A percentile compares a stretch with the other conserved stretches of the same genome.
These are phyloP conservation scores for Nicotiana sylvestris DNA, from an alignment of 257 asterid genomes.

Conservation along the genomic window DNA sequence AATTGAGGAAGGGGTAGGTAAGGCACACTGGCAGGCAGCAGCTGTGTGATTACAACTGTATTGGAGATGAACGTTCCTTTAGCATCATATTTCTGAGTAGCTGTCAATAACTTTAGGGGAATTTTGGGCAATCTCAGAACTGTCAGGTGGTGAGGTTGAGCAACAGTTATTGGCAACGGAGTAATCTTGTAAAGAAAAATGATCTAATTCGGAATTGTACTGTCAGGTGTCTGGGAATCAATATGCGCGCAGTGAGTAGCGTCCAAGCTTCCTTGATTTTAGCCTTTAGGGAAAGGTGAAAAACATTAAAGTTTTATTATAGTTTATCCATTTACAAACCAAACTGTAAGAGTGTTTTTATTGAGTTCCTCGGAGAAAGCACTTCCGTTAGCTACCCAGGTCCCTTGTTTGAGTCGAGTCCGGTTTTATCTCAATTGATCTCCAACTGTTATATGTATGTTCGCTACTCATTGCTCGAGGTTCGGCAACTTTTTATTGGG, in stretches of 20 bases:
- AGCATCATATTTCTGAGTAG: neutral
- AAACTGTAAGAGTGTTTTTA: neutral
- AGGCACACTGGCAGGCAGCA: neutral
- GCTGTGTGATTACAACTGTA: neutral
- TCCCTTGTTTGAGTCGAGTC: neutral
- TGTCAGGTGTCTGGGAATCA: neutral
- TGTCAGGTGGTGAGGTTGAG: neutral
- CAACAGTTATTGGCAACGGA: neutral
- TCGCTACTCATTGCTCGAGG: no score
- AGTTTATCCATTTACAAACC: neutral
- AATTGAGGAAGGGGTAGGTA: no score
- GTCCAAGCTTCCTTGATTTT: neutral
- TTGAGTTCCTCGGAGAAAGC: neutral
- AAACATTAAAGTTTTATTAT: neutral
- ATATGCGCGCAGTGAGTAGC: neutral
- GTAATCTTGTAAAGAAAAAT: neutral
- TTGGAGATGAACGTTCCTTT: neutral
- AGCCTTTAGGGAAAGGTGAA: no score
- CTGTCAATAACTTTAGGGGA: neutral
- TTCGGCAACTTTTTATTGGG: neutral
- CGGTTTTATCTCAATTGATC: neutral
- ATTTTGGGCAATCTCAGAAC: neutral
- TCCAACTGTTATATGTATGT: no score
- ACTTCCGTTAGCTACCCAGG: neutral
- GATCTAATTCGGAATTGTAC: neutral